Percentiles rank a stretch among this genome's conserved stretches.
Conservation (phyloP, 2,329 filamentous ascomycete genomes). For the Fusarium sp. region DNA sequence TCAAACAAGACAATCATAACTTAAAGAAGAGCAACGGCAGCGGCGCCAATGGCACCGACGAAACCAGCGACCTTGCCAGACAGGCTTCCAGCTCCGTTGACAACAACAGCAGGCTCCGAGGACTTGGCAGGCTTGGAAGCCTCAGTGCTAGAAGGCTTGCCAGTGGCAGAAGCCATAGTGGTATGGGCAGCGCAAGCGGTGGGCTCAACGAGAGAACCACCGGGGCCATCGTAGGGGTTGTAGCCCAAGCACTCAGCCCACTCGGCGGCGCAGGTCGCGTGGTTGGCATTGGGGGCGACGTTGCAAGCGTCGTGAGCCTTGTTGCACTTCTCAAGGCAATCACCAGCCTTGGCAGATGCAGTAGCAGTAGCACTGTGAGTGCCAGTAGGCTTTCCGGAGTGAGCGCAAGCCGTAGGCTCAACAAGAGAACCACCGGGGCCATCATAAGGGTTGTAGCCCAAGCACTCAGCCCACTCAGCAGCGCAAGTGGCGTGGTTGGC, state of each 20-base stretch:
- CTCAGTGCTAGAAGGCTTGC: background rate
- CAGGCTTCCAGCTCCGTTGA: background rate
- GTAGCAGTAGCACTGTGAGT: no score
- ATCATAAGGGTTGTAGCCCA: constrained; percentile 10
- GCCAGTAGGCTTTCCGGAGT: background rate
- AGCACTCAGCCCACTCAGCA: background rate
- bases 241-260: background rate
- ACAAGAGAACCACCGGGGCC: background rate
- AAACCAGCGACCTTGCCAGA: background rate
- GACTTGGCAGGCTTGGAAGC: background rate
- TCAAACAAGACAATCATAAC: background rate
- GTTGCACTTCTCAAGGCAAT: background rate
- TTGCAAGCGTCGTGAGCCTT: background rate
- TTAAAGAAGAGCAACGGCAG: constrained; percentile 2
- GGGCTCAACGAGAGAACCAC: background rate
- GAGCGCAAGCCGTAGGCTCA: background rate
- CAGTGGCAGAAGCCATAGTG: background rate
- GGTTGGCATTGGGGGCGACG: background rate
- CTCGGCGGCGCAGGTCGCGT: background rate
- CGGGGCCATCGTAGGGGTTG: background rate
- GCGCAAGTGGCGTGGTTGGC: constrained; percentile 4
- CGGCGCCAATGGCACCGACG: background rate
- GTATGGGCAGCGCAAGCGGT: background rate
- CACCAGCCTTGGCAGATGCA: background rate
- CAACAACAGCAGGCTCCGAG: background rate